A percentile compares a stretch with the other conserved stretches of the same genome.
These are phyloP conservation scores for Wickerhamomyces silvicola DNA, from an alignment of 805 yeast species.

Conservation along the genomic window DNA sequence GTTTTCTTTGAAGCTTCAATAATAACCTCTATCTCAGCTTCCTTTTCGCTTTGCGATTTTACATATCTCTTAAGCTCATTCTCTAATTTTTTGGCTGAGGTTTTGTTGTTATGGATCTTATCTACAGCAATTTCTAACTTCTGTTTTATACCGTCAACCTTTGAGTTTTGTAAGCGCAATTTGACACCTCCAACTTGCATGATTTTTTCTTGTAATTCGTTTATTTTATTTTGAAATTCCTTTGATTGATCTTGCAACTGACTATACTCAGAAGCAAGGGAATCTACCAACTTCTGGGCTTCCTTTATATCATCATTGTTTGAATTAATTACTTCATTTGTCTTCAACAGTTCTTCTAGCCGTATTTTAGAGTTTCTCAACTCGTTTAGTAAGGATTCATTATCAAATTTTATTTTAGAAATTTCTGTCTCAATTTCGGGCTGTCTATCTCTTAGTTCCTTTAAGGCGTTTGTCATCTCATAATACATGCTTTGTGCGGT, in stretches of 20 bases:
- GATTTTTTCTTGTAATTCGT: slow-evolving; percentile 62
- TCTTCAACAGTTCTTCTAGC: slow-evolving; percentile 29
- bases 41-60: slow-evolving; percentile 40
- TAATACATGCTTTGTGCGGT: slow-evolving; percentile 41
- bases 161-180: slow-evolving; percentile 70
- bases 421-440: slow-evolving; percentile 65
- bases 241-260: slow-evolving; percentile 47
- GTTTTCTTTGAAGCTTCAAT: slow-evolving; percentile 30
- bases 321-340: slow-evolving; percentile 14
- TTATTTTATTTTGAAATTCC: slow-evolving; percentile 50
- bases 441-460: slow-evolving; percentile 51
- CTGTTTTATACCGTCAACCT: slow-evolving; percentile 69
- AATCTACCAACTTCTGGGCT: slow-evolving; percentile 26
- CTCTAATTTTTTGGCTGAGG: slow-evolving; percentile 52
- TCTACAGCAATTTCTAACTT: slow-evolving; percentile 54
- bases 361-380: slow-evolving; percentile 38
- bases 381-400: slow-evolving; percentile 52
- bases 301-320: slow-evolving; percentile 32
- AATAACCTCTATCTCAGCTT: slow-evolving; percentile 36
- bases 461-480: slow-evolving; percentile 55
- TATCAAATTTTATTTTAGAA: slow-evolving; percentile 56
- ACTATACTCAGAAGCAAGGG: slow-evolving; percentile 35
- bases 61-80: slow-evolving; percentile 54
- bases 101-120: slow-evolving; percentile 49
- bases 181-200: slow-evolving; percentile 90